Percentiles rank a stretch among this genome's conserved stretches.
Evolutionary conservation across 106 monocot species (phyloP).

Genomic region (Cymbidium sinense): DNA sequence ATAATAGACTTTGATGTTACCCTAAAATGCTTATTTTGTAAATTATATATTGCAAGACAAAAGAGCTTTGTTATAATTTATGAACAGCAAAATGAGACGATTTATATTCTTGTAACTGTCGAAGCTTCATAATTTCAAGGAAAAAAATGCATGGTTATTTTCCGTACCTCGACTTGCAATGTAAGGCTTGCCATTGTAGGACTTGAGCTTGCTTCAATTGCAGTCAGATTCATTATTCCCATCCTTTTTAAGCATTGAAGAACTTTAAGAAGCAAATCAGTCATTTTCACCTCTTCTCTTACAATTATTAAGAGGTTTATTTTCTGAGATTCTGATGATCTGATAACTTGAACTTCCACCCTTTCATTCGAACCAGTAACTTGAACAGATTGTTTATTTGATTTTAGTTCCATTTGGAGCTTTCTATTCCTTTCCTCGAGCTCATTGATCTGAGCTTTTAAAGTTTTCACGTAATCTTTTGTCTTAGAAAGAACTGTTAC

Average conservation of each 20-base stretch:
- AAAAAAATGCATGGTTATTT: neutral
- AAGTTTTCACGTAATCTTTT: slow-evolving; percentile 15
- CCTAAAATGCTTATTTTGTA: too few species aligned
- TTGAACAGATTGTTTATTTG: neutral
- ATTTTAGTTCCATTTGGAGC: slow-evolving; percentile 27
- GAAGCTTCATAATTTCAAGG: too few species aligned
- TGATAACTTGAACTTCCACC: slow-evolving; percentile 27
- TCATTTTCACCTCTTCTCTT: slow-evolving; percentile 35
- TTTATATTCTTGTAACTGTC: too few species aligned
- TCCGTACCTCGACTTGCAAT: slow-evolving; percentile 41
- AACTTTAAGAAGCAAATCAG: slow-evolving; percentile 38
- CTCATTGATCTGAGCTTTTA: slow-evolving; percentile 16
- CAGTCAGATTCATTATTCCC: slow-evolving; percentile 21
- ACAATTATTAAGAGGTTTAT: slow-evolving; percentile 36
- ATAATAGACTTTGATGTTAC: too few species aligned
- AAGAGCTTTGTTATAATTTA: too few species aligned
- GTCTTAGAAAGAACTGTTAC: slow-evolving; percentile 14
- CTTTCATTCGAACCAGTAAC: slow-evolving; percentile 19
- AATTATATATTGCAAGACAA: too few species aligned
- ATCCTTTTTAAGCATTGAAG: slow-evolving; percentile 48
- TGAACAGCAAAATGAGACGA: too few species aligned
- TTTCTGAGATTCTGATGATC: slow-evolving; percentile 15
- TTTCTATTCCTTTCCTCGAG: slow-evolving; percentile 32
- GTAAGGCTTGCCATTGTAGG: slow-evolving; percentile 22
- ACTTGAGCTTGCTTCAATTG: slow-evolving; percentile 36